A percentile compares a stretch with the other conserved stretches of the same genome.
These are phyloP conservation scores for Russula foetens DNA, from an alignment of 768 basidiomycete genomes.

Conservation along the genomic window DNA sequence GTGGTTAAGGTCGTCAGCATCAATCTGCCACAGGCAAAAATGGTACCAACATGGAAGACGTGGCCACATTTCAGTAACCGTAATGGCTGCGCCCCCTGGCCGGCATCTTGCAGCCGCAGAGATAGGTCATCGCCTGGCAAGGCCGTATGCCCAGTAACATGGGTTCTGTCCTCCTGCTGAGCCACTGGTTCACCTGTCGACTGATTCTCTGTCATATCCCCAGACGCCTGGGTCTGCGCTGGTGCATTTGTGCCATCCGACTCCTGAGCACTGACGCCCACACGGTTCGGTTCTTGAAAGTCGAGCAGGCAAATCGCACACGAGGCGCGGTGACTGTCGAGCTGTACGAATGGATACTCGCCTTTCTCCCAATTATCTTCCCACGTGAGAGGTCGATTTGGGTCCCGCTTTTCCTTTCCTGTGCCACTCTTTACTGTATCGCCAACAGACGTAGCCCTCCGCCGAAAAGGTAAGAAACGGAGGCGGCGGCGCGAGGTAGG, in stretches of 20 bases:
- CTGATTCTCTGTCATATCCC: not conserved
- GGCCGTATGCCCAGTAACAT: not conserved
- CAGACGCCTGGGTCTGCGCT: not conserved
- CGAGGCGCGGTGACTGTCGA: slow-evolving; percentile 76
- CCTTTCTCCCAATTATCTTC: slow-evolving; percentile 72
- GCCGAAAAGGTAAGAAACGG: slow-evolving; percentile 35
- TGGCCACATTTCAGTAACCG: slow-evolving; percentile 74
- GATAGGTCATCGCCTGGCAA: slow-evolving; percentile 25
- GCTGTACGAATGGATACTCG: slow-evolving; percentile 72
- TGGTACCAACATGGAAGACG: slow-evolving; percentile 73
- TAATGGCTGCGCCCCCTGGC: slow-evolving; percentile 69
- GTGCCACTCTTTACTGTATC: slow-evolving; percentile 19
- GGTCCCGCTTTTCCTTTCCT: slow-evolving; percentile 5
- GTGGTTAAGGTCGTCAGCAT: not conserved
- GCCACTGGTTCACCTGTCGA: slow-evolving; percentile 30
- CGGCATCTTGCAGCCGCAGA: slow-evolving; percentile 59
- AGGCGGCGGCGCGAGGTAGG: slow-evolving; percentile 40
- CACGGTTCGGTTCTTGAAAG: slow-evolving; percentile 61
- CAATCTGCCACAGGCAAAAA: not conserved
- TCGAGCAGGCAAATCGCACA: slow-evolving; percentile 83
- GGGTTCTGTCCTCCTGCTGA: slow-evolving; percentile 28
- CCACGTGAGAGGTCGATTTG: slow-evolving; percentile 45
- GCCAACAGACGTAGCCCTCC: slow-evolving; percentile 2
- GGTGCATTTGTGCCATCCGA: slow-evolving; percentile 3
- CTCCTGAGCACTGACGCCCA: slow-evolving; percentile 28